Conservation (phyloP, 306 rosid species). For the Lablab purpureus region DNA sequence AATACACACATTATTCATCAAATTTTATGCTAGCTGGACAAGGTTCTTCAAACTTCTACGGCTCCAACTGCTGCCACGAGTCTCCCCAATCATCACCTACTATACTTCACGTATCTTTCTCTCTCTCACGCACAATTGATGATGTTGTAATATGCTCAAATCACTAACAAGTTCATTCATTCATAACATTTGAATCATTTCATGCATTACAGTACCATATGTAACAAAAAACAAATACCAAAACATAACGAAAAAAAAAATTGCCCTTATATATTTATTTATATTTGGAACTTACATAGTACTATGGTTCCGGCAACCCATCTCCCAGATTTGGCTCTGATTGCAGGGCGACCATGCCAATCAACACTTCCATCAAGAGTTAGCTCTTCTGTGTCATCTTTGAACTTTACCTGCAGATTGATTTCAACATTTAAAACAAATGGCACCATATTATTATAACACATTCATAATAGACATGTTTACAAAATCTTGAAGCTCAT, state of each 20-base stretch:
- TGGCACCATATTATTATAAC: background rate
- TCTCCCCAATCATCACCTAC: conserved; percentile 13
- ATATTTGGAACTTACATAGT: conserved; percentile 66
- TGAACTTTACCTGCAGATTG: conserved; percentile 52
- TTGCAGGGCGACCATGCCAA: conserved; percentile 83
- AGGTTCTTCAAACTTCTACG: conserved; percentile 42
- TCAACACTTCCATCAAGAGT: conserved; percentile 91
- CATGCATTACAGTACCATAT: too few species aligned
- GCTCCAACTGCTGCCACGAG: conserved; percentile 34
- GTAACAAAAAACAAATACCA: too few species aligned
- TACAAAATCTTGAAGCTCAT: background rate
- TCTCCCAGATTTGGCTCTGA: conserved; percentile 79
- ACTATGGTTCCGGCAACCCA: conserved; percentile 91
- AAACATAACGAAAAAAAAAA: background rate
- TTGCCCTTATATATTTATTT: background rate
- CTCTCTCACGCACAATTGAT: conserved; percentile 28
- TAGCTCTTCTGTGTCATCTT: conserved; percentile 60
- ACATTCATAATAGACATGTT: background rate
- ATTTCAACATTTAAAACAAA: conserved; percentile 14
- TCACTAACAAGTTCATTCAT: background rate
- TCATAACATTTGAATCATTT: background rate
- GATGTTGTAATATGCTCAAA: background rate
- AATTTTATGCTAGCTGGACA: background rate
- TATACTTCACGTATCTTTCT: conserved; percentile 23
- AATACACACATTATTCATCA: background rate